Conservation (phyloP, 202 grass and related monocot species). For the Dendrocalamus latiflorus region DNA sequence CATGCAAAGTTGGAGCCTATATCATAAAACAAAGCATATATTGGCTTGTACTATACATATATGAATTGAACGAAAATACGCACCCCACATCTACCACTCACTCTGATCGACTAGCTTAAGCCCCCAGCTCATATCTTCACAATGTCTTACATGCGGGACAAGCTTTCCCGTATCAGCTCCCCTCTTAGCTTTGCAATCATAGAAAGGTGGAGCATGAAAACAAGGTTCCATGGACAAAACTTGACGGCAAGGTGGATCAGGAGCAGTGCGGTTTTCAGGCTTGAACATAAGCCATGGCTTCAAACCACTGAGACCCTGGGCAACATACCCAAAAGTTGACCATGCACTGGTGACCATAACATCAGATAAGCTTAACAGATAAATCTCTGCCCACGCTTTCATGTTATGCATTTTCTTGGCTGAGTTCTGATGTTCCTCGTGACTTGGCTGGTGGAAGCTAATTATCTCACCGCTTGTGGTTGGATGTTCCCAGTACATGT, state of each 20-base stretch:
- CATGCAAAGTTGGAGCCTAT: conserved; percentile 20
- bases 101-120: conserved; percentile 68
- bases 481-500: conserved; percentile 93
- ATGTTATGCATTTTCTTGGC: conserved; percentile 77
- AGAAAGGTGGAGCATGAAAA: conserved; percentile 84
- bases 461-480: conserved; percentile 48
- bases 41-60: background rate
- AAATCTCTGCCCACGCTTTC: conserved; percentile 95
- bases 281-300: conserved; percentile 85
- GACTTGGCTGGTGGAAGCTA: conserved; percentile 85
- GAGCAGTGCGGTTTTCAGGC: conserved; percentile 62
- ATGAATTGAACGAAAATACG: background rate
- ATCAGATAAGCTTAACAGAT: conserved; percentile 83
- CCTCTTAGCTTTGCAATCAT: conserved; percentile 69
- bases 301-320: conserved; percentile 75
- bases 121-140: conserved; percentile 94
- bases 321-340: conserved; percentile 97
- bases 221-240: conserved; percentile 86
- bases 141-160: conserved; percentile 82
- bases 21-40: background rate
- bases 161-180: conserved; percentile 71
- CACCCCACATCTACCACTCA: conserved; percentile 41
- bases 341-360: conserved; percentile 77
- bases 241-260: conserved; percentile 63
- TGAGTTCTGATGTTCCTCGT: conserved; percentile 74